phyloP scores from a whole-genome alignment of 2,329 filamentous ascomycete genomes.

The Balansia obtecta region DNA sequence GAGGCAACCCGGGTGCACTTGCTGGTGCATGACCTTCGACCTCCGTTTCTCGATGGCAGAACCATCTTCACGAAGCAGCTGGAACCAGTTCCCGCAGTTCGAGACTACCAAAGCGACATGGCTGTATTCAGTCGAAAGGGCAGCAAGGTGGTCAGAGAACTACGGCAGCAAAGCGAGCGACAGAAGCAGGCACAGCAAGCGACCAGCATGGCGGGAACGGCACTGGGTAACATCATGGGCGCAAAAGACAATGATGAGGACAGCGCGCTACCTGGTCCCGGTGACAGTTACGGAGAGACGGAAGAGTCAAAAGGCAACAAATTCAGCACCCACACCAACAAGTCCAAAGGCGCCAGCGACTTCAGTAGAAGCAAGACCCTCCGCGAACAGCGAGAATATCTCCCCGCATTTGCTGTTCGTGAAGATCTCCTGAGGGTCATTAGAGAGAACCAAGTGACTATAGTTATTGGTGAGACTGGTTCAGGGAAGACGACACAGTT shows the following conservation, averaged over 20 bases:
- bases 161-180: slow-evolving; percentile 80
- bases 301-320: slow-evolving; percentile 45
- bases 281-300: slow-evolving; percentile 53
- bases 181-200: slow-evolving; percentile 92
- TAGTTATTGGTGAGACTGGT: slow-evolving; percentile 93
- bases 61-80: slow-evolving; percentile 96
- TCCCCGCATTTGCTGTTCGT: slow-evolving; percentile 91
- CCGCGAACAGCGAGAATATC: slow-evolving; percentile 79
- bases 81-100: slow-evolving; percentile 85
- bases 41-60: slow-evolving; percentile 87
- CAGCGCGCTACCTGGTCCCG: slow-evolving; percentile 66
- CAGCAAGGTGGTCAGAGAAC: slow-evolving; percentile 83
- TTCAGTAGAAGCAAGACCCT: slow-evolving; percentile 91
- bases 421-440: slow-evolving; percentile 89
- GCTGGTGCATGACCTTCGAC: slow-evolving; percentile 83
- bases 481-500: slow-evolving; percentile 97
- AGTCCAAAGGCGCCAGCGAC: slow-evolving; percentile 69
- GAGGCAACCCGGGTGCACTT: slow-evolving; percentile 83
- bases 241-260: slow-evolving; percentile 89
- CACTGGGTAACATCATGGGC: slow-evolving; percentile 88
- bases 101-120: slow-evolving; percentile 95
- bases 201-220: slow-evolving; percentile 83
- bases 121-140: slow-evolving; percentile 94
- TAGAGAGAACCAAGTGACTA: slow-evolving; percentile 90
- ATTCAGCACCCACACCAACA: slow-evolving; percentile 84